Evolutionary conservation across 2,329 filamentous ascomycete species (phyloP), one percentile per base, ranked within the genome.

Genomic region (Hypomyces rosellus): DNA sequence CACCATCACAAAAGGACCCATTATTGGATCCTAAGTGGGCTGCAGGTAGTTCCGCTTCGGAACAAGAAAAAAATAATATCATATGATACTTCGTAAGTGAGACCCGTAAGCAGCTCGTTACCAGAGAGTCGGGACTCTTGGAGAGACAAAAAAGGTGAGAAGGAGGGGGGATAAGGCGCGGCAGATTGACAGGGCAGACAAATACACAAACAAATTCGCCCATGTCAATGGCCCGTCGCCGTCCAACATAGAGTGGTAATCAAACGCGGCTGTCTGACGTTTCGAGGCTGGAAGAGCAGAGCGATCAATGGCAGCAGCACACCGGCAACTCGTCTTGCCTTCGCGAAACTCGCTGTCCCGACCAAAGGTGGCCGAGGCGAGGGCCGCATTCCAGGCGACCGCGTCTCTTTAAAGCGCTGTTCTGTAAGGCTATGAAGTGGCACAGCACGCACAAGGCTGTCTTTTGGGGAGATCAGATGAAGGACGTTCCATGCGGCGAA

Each of bases 381-480:
- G 25, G 25, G 25, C 25, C 12, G 13, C 39, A 22, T 15, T 6
- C 39, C 4, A 22, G 12, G 20, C 14, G 39, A 22, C 15, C 15
- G 39, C 39, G 15, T 9, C 39, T 13, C 16, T 42, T 42, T 9
- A 42, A 22, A 7, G 2, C 6, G 25, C 39, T 15, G 18, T 16
- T 13, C 15, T 14, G 50, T 34, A 34, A 52, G 52, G 46, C 42
- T 49, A 38, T 46, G 45, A 40, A 34, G 50, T 45, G 52, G 49
- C 52, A 49, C 49, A 52, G 39, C 45, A 33, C 34, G 25, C 25
- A 30, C 25, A 11, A 51, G 52, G 52, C 49, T 49, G 46, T 37
- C 30, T 45, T 42, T 45, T 42, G 15, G 40, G 1, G 13, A 30
- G 47, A 20, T 43, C 34, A 49, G 11, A 37, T 14, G 44, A 46